These are phyloP conservation scores for Penicillium taxi DNA, from an alignment of 495 filamentous ascomycete species.

Conservation along the genomic window DNA sequence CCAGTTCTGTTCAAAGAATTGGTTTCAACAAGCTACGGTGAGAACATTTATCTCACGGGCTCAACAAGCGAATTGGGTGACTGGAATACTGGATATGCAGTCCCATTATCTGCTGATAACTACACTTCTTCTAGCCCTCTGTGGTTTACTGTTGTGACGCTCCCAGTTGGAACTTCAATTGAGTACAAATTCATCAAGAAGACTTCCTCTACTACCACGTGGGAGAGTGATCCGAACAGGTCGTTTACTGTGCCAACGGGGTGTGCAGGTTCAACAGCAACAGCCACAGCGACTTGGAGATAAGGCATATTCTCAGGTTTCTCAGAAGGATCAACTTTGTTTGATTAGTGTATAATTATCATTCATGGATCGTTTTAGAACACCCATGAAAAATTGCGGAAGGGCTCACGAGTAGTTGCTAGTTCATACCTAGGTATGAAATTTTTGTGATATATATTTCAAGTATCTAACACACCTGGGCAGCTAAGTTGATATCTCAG, in stretches of 20 bases:
- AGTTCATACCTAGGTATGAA: too few relatives aligned
- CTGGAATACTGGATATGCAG: conserved; percentile 43
- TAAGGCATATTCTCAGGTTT: too few relatives aligned
- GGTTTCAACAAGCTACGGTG: conserved; percentile 43
- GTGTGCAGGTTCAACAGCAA: conserved; percentile 28
- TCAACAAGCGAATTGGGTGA: conserved; percentile 43
- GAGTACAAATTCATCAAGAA: conserved; percentile 60
- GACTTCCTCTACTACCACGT: conserved; percentile 42
- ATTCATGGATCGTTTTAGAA: too few relatives aligned
- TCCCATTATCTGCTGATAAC: conserved; percentile 42
- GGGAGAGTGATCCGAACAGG: conserved; percentile 58
- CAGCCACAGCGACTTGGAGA: conserved; percentile 20
- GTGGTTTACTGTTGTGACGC: conserved; percentile 43
- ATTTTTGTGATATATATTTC: too few relatives aligned
- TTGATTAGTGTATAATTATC: too few relatives aligned
- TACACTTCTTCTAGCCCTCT: conserved; percentile 48
- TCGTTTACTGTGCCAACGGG: conserved; percentile 45
- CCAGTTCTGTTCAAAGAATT: conserved; percentile 48
- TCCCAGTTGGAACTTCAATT: conserved; percentile 44
- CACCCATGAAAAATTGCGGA: too few relatives aligned
- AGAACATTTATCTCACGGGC: conserved; percentile 51
- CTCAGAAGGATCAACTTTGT: too few relatives aligned
- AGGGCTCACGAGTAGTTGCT: too few relatives aligned
- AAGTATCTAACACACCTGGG: too few relatives aligned
- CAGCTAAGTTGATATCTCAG: too few relatives aligned